phyloP scores from a whole-genome alignment of 2,329 filamentous ascomycete species.

The Cladophialophora carrionii region DNA sequence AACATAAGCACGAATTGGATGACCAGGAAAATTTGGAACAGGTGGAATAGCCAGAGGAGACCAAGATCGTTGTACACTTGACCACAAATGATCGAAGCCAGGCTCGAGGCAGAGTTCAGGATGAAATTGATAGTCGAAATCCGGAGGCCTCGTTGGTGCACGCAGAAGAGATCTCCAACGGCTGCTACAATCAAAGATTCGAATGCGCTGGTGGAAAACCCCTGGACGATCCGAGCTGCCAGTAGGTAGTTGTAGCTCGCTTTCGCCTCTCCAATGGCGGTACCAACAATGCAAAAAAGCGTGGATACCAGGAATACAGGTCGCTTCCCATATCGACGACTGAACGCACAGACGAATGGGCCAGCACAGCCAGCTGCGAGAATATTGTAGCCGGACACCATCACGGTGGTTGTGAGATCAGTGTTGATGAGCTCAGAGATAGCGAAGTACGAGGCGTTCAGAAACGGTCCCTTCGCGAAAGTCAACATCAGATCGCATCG shows the following conservation, averaged over 20 bases:
- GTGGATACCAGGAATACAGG: conserved; percentile 38
- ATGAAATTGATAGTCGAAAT: conserved; percentile 29
- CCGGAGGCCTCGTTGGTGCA: conserved; percentile 30
- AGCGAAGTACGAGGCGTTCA: conserved; percentile 20
- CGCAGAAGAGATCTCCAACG: conserved; percentile 49
- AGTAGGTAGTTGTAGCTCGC: conserved; percentile 53
- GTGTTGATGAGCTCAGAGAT: conserved; percentile 22
- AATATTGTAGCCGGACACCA: conserved; percentile 26
- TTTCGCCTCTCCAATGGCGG: conserved; percentile 51
- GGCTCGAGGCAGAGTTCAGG: conserved; percentile 12
- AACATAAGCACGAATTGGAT: conserved; percentile 38
- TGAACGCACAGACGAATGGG: conserved; percentile 43
- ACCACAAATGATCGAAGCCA: conserved; percentile 45
- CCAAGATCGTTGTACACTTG: conserved; percentile 31
- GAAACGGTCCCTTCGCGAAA: conserved; percentile 10
- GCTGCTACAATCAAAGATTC: conserved; percentile 55
- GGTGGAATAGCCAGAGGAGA: conserved; percentile 31
- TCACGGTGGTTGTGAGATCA: conserved; percentile 22
- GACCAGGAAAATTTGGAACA: conserved; percentile 38
- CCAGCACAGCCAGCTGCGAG: conserved; percentile 24
- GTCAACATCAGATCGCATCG: not conserved
- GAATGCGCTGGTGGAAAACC: conserved; percentile 53
- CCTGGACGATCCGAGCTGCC: conserved; percentile 52
- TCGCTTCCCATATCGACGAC: conserved; percentile 48
- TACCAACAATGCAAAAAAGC: conserved; percentile 43